These are phyloP conservation scores for Metschnikowia continentalis DNA, from an alignment of 805 yeast species.

Conservation along the genomic window DNA sequence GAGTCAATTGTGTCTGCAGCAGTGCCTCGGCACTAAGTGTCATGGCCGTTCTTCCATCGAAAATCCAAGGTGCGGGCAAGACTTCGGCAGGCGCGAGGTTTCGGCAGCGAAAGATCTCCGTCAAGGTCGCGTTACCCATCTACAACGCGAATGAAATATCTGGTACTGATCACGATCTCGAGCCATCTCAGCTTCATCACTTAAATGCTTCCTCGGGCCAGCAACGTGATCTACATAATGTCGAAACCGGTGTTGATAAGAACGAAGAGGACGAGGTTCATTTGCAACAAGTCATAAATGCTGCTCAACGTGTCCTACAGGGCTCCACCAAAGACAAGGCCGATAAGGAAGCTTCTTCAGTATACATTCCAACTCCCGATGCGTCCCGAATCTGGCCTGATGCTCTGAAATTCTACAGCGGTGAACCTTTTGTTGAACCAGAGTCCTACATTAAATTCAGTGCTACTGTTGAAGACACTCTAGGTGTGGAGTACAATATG, in stretches of 20 bases:
- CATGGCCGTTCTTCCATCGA: conserved; percentile 42
- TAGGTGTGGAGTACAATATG: conserved; percentile 81
- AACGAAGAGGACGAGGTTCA: conserved; percentile 97
- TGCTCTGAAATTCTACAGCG: conserved; percentile 65
- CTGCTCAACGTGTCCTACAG: conserved; percentile 61
- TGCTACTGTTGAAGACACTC: conserved; percentile 93
- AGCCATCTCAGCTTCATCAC: conserved; percentile 41
- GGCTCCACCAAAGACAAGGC: conserved; percentile 31
- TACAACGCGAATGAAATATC: conserved; percentile 77
- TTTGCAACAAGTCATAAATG: conserved; percentile 84
- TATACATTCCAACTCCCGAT: conserved; percentile 95
- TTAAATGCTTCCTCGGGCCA: conserved; percentile 48
- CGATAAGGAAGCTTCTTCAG: conserved; percentile 28
- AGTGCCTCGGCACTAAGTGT: conserved; percentile 15
- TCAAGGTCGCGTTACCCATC: conserved; percentile 79
- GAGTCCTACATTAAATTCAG: conserved; percentile 80
- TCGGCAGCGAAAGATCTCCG: conserved; percentile 91
- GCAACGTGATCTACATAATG: conserved; percentile 81
- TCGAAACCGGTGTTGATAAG: conserved; percentile 97
- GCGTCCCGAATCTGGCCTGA: conserved; percentile 83
- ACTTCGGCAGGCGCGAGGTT: conserved; percentile 60
- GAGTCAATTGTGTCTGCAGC: neutral
- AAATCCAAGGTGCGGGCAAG: conserved; percentile 29
- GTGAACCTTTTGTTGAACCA: conserved; percentile 61
- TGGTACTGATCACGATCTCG: conserved; percentile 54